Conservation (phyloP, 176 grass and related monocot species). For the Cenchrus fungigraminus region DNA sequence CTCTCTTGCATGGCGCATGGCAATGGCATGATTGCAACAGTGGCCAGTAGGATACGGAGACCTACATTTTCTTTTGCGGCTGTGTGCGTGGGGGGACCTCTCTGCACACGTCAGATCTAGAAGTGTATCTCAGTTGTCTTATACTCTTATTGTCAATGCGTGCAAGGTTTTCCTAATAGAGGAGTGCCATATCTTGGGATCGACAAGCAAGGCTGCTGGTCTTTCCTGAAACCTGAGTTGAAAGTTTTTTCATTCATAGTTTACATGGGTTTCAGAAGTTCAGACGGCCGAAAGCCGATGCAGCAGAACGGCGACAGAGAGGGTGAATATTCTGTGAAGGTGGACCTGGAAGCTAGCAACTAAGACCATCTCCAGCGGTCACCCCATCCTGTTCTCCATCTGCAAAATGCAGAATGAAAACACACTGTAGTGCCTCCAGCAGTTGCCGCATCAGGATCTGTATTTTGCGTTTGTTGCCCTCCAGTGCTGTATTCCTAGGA, state of each 20-base stretch:
- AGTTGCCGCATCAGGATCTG: too few species aligned
- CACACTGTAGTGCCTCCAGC: too few species aligned
- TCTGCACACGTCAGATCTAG: not conserved
- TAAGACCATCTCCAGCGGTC: too few species aligned
- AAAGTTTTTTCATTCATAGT: not conserved
- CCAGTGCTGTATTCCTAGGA: too few species aligned
- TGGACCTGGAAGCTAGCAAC: not conserved
- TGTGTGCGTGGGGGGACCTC: not conserved
- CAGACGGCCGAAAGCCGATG: not conserved
- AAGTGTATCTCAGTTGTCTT: not conserved
- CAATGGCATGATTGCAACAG: conserved; percentile 33
- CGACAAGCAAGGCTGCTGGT: not conserved
- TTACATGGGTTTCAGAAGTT: not conserved
- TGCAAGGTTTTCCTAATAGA: not conserved
- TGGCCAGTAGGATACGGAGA: conserved; percentile 17
- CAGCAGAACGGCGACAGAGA: not conserved
- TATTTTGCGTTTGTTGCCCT: too few species aligned
- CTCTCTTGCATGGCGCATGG: conserved; percentile 10
- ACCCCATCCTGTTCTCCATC: too few species aligned
- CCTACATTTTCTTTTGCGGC: not conserved
- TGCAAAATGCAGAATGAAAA: too few species aligned
- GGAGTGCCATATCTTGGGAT: not conserved
- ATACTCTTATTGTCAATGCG: not conserved
- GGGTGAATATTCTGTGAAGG: not conserved
- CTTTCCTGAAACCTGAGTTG: too few species aligned